Evolutionary conservation across 2,329 filamentous ascomycete species (phyloP), one percentile per base, ranked within the genome.

Genomic region (Drechslerella stenobrocha): DNA sequence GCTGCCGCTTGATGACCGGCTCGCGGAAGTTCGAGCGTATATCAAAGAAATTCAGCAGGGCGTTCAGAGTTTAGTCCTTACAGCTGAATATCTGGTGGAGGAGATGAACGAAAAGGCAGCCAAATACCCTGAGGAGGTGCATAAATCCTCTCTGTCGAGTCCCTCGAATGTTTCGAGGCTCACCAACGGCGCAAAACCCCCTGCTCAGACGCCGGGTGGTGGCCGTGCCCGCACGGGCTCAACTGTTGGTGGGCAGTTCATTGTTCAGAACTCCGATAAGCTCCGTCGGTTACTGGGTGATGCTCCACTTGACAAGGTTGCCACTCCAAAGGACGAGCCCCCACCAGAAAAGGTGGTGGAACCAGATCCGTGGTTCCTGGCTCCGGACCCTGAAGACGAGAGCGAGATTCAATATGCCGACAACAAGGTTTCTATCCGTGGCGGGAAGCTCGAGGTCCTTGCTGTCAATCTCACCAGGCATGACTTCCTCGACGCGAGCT

Each of bases 401-500:
- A 82, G 85, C 51, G 93, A 97, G 73, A 86, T 98, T 2, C 87
- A 89, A 1, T 96, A 92, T 79, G 61, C 48, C 20, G 63, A 67
- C 23, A 93, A 97, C 61, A 97, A 96, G 77, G 79, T 81, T n/a
- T 82, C 85, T 26, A 82, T 98, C 61, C 93, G 91, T 76, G 93
- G 92, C 71, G 93, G 93, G 46, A 95, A 92, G 0, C 78, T 98
- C 18, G 82, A 89, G 26, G 93, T 89, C 2, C 80, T 98, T 60
- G 93, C 96, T 3, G 93, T 97, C 76, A 92, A 97, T 74, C 82
- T 98, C 44, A 98, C 93, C 13, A 85, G 93, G 48, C 93, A 98
- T 75, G 93, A 98, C 78, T 93, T 95, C 74, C 83, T 96, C 11
- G 93, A 97, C 75, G 90, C 91, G 2, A 92, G 83, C 70, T 97